These are phyloP conservation scores for Spencermartinsiella europaea DNA, from an alignment of 805 yeast genomes.

Conservation along the genomic window DNA sequence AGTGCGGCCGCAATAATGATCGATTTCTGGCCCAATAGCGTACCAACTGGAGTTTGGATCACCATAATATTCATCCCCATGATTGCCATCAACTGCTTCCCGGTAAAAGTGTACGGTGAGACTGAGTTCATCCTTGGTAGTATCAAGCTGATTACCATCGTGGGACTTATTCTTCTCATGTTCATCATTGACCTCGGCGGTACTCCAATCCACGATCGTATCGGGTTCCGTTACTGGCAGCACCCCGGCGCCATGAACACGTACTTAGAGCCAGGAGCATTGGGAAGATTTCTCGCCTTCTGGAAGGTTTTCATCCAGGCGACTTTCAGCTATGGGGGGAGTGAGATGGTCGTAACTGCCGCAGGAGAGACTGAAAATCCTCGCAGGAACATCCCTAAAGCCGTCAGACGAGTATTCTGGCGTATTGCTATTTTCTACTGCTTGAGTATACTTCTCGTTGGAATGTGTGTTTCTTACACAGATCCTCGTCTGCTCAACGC, in stretches of 20 bases:
- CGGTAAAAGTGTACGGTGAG: slow-evolving; percentile 43
- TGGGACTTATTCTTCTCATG: slow-evolving; percentile 61
- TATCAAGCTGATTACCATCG: slow-evolving; percentile 58
- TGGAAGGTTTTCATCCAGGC: slow-evolving; percentile 59
- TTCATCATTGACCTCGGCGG: slow-evolving; percentile 69
- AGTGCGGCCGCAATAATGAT: slow-evolving; percentile 56
- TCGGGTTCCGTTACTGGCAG: slow-evolving; percentile 66
- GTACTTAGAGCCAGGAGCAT: slow-evolving; percentile 38
- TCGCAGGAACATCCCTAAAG: slow-evolving; percentile 62
- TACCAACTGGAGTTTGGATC: slow-evolving; percentile 50
- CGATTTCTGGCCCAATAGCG: slow-evolving; percentile 45
- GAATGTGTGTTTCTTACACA: slow-evolving; percentile 60
- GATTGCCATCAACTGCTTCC: slow-evolving; percentile 39
- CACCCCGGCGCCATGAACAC: slow-evolving; percentile 60
- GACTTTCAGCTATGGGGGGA: slow-evolving; percentile 66
- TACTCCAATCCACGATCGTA: slow-evolving; percentile 66
- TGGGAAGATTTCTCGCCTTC: slow-evolving; percentile 58
- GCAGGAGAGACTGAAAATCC: slow-evolving; percentile 73
- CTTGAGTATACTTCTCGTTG: slow-evolving; percentile 55
- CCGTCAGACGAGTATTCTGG: slow-evolving; percentile 63
- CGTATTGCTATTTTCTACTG: slow-evolving; percentile 63
- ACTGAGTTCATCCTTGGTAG: slow-evolving; percentile 53
- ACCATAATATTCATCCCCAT: slow-evolving; percentile 44
- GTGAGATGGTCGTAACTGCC: slow-evolving; percentile 65
- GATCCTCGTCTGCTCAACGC: slow-evolving; percentile 47